phyloP scores from a whole-genome alignment of 2,329 filamentous ascomycete species.

The Fulvia fulva region DNA sequence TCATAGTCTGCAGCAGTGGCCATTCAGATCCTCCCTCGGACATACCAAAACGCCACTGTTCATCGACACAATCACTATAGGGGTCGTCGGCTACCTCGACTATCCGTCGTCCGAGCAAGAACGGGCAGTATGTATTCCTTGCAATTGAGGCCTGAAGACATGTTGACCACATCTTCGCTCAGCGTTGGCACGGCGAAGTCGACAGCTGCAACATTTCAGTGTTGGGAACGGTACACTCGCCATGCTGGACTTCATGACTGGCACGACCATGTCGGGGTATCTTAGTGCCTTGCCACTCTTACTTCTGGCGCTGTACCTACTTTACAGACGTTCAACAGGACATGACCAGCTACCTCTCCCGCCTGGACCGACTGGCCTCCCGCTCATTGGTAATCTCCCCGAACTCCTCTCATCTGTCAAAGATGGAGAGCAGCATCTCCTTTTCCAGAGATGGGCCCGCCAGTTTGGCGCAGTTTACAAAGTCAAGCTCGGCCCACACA shows the following conservation, averaged over 20 bases:
- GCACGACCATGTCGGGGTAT: not conserved
- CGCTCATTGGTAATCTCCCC: conserved; percentile 1
- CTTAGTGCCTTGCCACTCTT: not conserved
- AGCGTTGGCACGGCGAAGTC: not conserved
- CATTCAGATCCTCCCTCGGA: no score
- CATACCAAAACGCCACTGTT: no score
- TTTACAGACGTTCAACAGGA: not conserved
- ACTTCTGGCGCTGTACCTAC: not conserved
- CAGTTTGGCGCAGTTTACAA: conserved; percentile 7
- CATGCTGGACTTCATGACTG: not conserved
- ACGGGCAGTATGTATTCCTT: no score
- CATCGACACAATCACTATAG: no score
- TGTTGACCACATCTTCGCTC: no score
- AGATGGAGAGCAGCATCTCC: conserved; percentile 7
- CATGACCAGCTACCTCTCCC: not conserved
- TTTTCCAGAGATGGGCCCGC: conserved; percentile 5
- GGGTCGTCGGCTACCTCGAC: no score
- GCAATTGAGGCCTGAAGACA: no score
- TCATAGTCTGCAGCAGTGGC: no score
- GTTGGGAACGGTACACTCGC: not conserved
- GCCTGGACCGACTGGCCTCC: not conserved
- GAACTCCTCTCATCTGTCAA: conserved; percentile 1
- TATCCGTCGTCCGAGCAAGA: no score
- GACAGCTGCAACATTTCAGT: not conserved
- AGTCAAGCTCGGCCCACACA: conserved; percentile 6